A percentile compares a stretch with the other conserved stretches of the same genome.
Evolutionary conservation across 2,329 filamentous ascomycete species (phyloP).

Genomic region (Cladosporium halotolerans): DNA sequence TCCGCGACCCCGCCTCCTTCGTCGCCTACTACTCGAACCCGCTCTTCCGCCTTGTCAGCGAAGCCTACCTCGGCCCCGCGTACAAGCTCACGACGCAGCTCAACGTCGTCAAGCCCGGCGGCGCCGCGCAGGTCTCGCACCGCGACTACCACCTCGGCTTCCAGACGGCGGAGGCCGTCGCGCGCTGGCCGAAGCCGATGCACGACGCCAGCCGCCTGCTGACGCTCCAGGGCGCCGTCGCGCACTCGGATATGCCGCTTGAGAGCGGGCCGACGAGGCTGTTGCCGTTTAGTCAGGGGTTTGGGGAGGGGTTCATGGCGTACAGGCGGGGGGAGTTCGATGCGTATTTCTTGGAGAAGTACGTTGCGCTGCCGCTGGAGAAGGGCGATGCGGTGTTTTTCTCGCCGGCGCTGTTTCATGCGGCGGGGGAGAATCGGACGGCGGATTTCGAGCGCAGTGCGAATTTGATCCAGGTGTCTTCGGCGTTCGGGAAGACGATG

Average conservation of each 20-base stretch:
- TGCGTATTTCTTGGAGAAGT: constrained; percentile 48
- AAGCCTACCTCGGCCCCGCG: constrained; percentile 53
- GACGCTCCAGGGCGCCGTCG: constrained; percentile 58
- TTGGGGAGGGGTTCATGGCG: constrained; percentile 52
- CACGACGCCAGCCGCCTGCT: constrained; percentile 52
- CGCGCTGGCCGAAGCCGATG: constrained; percentile 45
- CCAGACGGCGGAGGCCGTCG: constrained; percentile 45
- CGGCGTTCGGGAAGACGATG: constrained; percentile 59
- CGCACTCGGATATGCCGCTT: constrained; percentile 55
- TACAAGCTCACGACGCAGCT: constrained; percentile 58
- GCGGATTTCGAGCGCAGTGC: constrained; percentile 47
- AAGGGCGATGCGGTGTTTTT: constrained; percentile 59
- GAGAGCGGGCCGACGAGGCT: constrained; percentile 55
- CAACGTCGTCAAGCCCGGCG: constrained; percentile 56
- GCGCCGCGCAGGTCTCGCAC: constrained; percentile 52
- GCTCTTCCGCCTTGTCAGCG: constrained; percentile 48
- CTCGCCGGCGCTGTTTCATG: constrained; percentile 58
- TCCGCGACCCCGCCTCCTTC: constrained; percentile 48
- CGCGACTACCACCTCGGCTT: constrained; percentile 62
- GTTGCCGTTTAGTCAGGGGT: constrained; percentile 55
- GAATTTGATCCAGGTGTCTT: constrained; percentile 58
- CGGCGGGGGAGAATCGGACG: constrained; percentile 52
- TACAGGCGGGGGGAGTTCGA: constrained; percentile 50
- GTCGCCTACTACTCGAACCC: constrained; percentile 55
- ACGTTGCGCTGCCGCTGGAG: constrained; percentile 47